Conservation (phyloP, 352 stramenopile genomes). For the Phytophthora pseudosyringae region DNA sequence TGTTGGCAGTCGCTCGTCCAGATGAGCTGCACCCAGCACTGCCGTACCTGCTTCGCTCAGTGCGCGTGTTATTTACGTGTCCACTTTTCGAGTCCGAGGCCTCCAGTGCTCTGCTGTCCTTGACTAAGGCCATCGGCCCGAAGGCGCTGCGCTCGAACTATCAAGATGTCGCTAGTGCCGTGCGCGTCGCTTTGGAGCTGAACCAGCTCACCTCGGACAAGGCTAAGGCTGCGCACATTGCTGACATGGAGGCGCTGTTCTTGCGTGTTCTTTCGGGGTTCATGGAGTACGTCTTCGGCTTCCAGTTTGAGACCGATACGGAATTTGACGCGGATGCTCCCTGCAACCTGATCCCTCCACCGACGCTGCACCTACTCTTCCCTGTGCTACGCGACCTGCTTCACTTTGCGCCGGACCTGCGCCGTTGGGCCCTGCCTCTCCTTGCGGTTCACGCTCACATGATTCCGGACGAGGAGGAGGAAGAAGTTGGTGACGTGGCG, state of each 20-base stretch:
- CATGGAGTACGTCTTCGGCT: conserved; percentile 85
- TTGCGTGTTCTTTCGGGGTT: conserved; percentile 61
- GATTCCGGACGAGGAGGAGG: conserved; percentile 89
- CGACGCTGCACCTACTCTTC: conserved; percentile 83
- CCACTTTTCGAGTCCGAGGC: conserved; percentile 60
- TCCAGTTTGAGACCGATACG: conserved; percentile 78
- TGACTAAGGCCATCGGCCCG: conserved; percentile 71
- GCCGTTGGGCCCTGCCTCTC: conserved; percentile 74
- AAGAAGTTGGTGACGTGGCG: conserved; percentile 85
- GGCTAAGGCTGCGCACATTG: conserved; percentile 45
- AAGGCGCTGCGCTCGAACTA: conserved; percentile 68
- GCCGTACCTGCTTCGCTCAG: conserved; percentile 64
- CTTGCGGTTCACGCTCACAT: conserved; percentile 84
- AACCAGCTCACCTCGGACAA: conserved; percentile 47
- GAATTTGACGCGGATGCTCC: conserved; percentile 76
- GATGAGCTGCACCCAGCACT: conserved; percentile 81
- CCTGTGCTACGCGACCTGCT: conserved; percentile 72
- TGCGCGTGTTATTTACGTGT: conserved; percentile 61
- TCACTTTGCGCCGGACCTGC: conserved; percentile 51
- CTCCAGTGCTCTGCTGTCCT: conserved; percentile 41
- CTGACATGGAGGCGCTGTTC: conserved; percentile 58
- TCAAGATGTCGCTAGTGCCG: conserved; percentile 62
- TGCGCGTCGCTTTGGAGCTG: conserved; percentile 63
- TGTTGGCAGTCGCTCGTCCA: conserved; percentile 58
- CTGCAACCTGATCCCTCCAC: conserved; percentile 70